phyloP scores from a whole-genome alignment of 2,329 filamentous ascomycete genomes.

The Fusarium redolens region DNA sequence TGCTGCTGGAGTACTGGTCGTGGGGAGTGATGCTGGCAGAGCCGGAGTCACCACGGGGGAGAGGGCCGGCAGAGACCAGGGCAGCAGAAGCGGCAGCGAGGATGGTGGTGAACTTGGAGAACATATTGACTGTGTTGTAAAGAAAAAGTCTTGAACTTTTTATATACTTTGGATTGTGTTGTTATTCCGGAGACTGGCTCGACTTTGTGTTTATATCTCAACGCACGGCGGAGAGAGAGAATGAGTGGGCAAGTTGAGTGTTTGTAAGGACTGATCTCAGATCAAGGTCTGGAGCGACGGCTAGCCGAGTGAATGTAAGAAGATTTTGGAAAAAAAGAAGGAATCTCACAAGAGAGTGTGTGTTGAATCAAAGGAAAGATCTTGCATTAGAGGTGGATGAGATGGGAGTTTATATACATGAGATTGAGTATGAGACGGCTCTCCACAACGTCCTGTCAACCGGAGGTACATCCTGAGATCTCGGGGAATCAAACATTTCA shows the following conservation, averaged over 20 bases:
- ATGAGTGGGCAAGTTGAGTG: constrained; percentile 33
- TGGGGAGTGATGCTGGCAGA: constrained; percentile 63
- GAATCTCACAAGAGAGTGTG: constrained; percentile 39
- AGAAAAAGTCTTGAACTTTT: constrained; percentile 22
- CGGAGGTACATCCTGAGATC: constrained; percentile 17
- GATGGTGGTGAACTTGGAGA: constrained; percentile 47
- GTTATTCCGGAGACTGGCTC: constrained; percentile 42
- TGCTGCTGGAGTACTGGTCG: constrained; percentile 65
- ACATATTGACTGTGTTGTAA: constrained; percentile 41
- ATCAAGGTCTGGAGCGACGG: constrained; percentile 43
- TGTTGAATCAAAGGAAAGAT: constrained; percentile 7
- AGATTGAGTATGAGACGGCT: constrained; percentile 1
- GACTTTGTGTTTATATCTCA: constrained; percentile 41
- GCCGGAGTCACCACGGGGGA: constrained; percentile 43
- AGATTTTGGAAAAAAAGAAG: constrained; percentile 29
- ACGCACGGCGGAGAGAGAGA: constrained; percentile 46
- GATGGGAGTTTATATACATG: constrained; percentile 1
- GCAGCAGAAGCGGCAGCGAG: constrained; percentile 46
- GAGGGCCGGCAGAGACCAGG: constrained; percentile 45
- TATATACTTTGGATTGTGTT: constrained; percentile 13
- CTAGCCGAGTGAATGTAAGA: constrained; percentile 44
- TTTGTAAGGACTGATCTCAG: constrained; percentile 46
- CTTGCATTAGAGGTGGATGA: constrained; percentile 28
- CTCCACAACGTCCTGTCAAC: constrained; percentile 5
- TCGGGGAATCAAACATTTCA: constrained; percentile 20